Base-by-base conservation (phyloP, 2,329 filamentous ascomycete species). In the Scopulariopsis brevicaulis region DNA sequence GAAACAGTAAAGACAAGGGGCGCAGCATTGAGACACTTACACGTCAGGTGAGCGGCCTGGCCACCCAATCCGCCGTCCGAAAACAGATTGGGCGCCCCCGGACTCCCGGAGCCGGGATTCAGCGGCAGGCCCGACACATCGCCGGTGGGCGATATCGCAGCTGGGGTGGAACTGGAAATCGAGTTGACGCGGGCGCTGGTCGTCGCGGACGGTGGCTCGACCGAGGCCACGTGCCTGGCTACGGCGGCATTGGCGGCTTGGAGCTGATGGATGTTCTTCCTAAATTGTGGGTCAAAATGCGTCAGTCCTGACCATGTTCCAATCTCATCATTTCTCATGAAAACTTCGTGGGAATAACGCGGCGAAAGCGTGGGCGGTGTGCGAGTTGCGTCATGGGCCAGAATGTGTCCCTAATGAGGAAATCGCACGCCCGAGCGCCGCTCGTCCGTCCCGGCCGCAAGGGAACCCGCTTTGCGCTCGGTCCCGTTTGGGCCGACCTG, bases 11-110 rank as follows among this genome's bases (percentile, higher is more conserved):
- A 46, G 37, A 46, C 40, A 46, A 7, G 40, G 40, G 40, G 28
- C 40, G 46, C 43, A 54, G 25, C 32, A 59, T 46, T 48, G 46
- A 50, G 34, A 32, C 43, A 74, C 76, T 74, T 74, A 79, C 77
- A 76, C 62, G 77, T 69, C 65, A 76, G 69, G 66, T 77, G 74
- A 63, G 76, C 72, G 59, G 75, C 70, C 63, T 78, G 77, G 65
- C 70, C 70, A 50, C 78, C 73, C 53, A 69, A 60, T 56, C 64
- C 64, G 53, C 58, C 58, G 62, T 60, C 32, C 35, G 32, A 12
- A 35, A 54, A 53, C 32, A 54, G 24, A 12, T 65, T 65, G 54
- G 60, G 67, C 68, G 61, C 65, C 66, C 55, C 67, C 65, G 50
- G 68, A 54, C 70, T 67, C 37, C 62, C 67, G 35, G 70, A 69